Conservation (phyloP, 768 basidiomycete genomes). For the Kwoniella europaea region DNA sequence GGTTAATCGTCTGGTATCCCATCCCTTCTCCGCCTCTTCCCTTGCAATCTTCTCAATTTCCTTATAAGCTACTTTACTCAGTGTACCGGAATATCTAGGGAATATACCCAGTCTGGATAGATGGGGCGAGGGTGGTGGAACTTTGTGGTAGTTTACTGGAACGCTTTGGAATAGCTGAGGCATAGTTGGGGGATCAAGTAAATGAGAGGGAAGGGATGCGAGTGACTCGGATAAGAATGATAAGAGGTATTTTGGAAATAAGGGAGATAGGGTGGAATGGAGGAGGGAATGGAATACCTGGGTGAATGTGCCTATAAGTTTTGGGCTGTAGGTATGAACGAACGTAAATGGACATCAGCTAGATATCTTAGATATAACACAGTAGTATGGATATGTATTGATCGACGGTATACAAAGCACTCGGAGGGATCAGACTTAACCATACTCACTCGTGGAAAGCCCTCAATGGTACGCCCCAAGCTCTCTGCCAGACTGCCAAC, state of each 20-base stretch:
- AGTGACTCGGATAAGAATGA: constrained; percentile 45
- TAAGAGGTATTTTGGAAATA: constrained; percentile 46
- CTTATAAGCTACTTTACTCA: constrained; percentile 82
- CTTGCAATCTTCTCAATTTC: constrained; percentile 77
- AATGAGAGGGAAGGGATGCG: constrained; percentile 24
- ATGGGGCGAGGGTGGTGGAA: constrained; percentile 43
- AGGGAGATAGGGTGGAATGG: constrained; percentile 39
- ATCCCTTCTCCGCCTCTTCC: constrained; percentile 66
- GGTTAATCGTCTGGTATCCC: constrained; percentile 70
- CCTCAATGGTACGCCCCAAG: constrained; percentile 48
- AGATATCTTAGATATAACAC: not conserved
- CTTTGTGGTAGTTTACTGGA: constrained; percentile 37
- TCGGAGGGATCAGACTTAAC: too few relatives aligned
- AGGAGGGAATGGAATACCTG: constrained; percentile 48
- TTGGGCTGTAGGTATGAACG: constrained; percentile 22
- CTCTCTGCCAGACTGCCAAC: constrained; percentile 48
- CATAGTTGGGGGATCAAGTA: constrained; percentile 25
- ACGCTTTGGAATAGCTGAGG: constrained; percentile 31
- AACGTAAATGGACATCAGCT: not conserved
- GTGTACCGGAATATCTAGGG: constrained; percentile 59
- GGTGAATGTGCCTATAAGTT: constrained; percentile 41
- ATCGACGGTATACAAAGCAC: not conserved
- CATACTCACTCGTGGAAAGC: constrained; percentile 42
- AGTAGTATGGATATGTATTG: not conserved
- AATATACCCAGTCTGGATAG: constrained; percentile 46